Evolutionary conservation across 2,329 filamentous ascomycete genomes (phyloP).

Genomic region (Trichoderma gracile): DNA sequence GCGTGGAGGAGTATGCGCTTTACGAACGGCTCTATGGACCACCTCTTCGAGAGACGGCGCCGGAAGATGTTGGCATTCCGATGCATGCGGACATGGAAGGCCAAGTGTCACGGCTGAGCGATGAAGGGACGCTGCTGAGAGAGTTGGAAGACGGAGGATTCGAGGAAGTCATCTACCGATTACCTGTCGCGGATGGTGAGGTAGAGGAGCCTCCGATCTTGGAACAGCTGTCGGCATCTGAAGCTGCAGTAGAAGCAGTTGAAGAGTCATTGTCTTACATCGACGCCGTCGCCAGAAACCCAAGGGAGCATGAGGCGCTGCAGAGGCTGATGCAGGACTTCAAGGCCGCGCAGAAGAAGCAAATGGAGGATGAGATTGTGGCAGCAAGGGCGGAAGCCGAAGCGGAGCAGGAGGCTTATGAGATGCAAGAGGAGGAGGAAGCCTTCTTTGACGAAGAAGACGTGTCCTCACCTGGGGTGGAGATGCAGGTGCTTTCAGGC

Average conservation of each 20-base stretch:
- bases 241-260: slow-evolving; percentile 33
- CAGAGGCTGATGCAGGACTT: slow-evolving; percentile 60
- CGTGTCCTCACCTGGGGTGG: slow-evolving; percentile 33
- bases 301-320: slow-evolving; percentile 57
- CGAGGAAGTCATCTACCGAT: slow-evolving; percentile 60
- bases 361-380: slow-evolving; percentile 26
- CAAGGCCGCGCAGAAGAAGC: slow-evolving; percentile 46
- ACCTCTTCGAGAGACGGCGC: slow-evolving; percentile 62
- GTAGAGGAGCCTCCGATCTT: not conserved
- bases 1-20: slow-evolving; percentile 67
- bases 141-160: slow-evolving; percentile 57
- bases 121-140: slow-evolving; percentile 52
- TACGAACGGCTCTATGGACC: slow-evolving; percentile 82
- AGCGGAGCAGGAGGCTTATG: slow-evolving; percentile 28
- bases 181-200: slow-evolving; percentile 27
- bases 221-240: slow-evolving; percentile 25
- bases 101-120: slow-evolving; percentile 27
- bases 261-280: slow-evolving; percentile 44
- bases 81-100: slow-evolving; percentile 42
- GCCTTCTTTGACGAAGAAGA: slow-evolving; percentile 25
- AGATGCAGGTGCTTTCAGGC: slow-evolving; percentile 35
- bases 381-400: slow-evolving; percentile 32
- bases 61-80: slow-evolving; percentile 59
- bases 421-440: slow-evolving; percentile 34
- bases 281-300: slow-evolving; percentile 52